Conservation (phyloP, 1,284 basidiomycete genomes). For the Tylopilus sp. region DNA sequence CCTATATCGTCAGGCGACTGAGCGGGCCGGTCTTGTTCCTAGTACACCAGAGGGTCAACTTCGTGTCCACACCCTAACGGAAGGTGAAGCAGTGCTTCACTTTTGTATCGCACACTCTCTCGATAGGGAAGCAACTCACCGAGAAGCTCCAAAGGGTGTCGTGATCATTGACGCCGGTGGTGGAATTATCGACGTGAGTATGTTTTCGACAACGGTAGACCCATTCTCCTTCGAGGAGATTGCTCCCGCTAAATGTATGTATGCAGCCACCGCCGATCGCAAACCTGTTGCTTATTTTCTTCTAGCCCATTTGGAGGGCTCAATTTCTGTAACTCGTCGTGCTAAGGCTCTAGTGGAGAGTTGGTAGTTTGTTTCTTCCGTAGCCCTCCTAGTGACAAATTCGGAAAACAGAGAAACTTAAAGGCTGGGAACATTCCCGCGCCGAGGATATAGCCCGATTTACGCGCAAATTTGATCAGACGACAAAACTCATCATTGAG, state of each 20-base stretch:
- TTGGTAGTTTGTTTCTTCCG: not conserved
- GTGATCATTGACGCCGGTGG: conserved; percentile 1
- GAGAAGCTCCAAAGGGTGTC: not conserved
- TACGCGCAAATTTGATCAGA: conserved; percentile 7
- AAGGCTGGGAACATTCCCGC: conserved; percentile 22
- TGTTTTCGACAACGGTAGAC: not conserved
- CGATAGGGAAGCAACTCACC: not conserved
- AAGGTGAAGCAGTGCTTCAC: not conserved
- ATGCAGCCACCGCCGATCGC: not conserved
- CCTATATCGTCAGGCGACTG: not conserved
- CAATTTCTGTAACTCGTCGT: not conserved
- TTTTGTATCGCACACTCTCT: not conserved
- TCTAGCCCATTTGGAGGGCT: not conserved
- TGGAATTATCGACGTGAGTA: not conserved
- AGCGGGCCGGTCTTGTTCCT: not conserved
- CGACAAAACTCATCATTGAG: conserved; percentile 4
- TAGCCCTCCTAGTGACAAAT: not conserved
- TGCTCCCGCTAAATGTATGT: conserved; percentile 2
- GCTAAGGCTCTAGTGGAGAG: not conserved
- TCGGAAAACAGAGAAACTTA: not conserved
- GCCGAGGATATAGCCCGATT: conserved; percentile 17
- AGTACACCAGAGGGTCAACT: not conserved
- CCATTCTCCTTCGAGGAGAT: not conserved
- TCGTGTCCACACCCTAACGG: not conserved
- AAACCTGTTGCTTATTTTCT: not conserved